Evolutionary conservation across 1,139 yeast genomes (phyloP).

Genomic region (Lodderomyces pseudojiufengensis): DNA sequence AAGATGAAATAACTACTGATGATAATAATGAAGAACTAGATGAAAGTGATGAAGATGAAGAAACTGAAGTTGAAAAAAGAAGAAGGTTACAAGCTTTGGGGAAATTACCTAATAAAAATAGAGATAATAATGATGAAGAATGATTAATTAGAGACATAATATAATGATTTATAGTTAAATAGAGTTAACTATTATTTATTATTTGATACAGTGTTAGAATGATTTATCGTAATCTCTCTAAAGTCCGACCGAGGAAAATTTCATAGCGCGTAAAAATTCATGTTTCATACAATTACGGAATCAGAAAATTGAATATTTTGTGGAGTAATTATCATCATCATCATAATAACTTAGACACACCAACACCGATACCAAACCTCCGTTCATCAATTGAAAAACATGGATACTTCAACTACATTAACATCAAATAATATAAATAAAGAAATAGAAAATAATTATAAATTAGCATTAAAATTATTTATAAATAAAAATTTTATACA

Average conservation of each 20-base stretch:
- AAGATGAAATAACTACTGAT: slow-evolving; percentile 20
- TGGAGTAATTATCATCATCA: neutral
- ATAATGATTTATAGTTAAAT: too few relatives aligned
- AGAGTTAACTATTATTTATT: too few relatives aligned
- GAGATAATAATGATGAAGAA: slow-evolving; percentile 59
- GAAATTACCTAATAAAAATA: slow-evolving; percentile 36
- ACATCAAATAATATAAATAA: slow-evolving; percentile 12
- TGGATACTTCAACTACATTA: slow-evolving; percentile 9
- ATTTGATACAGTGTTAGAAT: too few relatives aligned
- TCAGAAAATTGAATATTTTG: too few relatives aligned
- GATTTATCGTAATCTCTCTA: too few relatives aligned
- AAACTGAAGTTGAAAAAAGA: slow-evolving; percentile 50
- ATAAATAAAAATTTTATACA: slow-evolving; percentile 35
- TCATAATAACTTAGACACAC: neutral
- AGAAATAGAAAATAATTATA: slow-evolving; percentile 27
- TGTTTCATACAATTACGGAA: too few relatives aligned
- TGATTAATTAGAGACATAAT: too few relatives aligned
- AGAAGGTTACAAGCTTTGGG: slow-evolving; percentile 86
- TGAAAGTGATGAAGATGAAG: slow-evolving; percentile 9
- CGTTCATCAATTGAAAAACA: neutral
- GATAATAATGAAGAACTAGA: slow-evolving; percentile 10
- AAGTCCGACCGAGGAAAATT: too few relatives aligned
- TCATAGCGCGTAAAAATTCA: too few relatives aligned
- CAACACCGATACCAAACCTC: neutral
- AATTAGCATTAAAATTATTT: slow-evolving; percentile 38